Evolutionary conservation across 345 rosid species (phyloP), one percentile per base, ranked within the genome.

Genomic region (Brassica carinata): DNA sequence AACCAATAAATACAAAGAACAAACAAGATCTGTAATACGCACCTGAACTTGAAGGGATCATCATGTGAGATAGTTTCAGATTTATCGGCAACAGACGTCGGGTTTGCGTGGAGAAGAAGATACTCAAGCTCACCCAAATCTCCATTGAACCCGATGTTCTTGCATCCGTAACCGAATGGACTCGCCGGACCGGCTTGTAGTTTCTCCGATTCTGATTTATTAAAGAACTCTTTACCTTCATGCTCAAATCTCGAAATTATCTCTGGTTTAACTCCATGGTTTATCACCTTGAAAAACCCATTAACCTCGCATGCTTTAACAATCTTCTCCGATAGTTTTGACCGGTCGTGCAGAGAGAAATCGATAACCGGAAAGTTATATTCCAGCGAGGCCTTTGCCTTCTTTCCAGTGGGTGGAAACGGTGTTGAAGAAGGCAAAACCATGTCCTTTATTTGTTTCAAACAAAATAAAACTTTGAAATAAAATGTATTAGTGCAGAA

Each of bases 101-200:
- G 92, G 53, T 89, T 86, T 9, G 92, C 83, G 14, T 90, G 92
- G 58, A 96, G 97, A 76, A 94, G 90, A 65, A 96, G 94, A 74
- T 90, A 93, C 76, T 96, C 99, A 43, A 96, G 91, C 79, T 93
- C 97, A 10, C 99, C 99, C 67, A 81, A 81, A 78, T 96, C 99
- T 40, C 99, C 99, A 77, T 87, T 92, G 66, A 79, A 83, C 5
- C 99, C 99, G 23, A 96, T 96, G 85, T 90, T 93, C 76, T 88
- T 96, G 84, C 88, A 80, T 19, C 99, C 99, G 68, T 96, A 96
- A 5, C 99, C 99, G 6, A 92, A 90, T 23, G 99, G 99, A 45
- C 51, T 73, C 0, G 89, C 91, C 8, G 94, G 92, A 36, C 97
- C 98, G 7, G 97, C 97, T 62, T 76, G 77, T n/a, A 77, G 87